Evolutionary conservation across 768 basidiomycete species (phyloP), one percentile per base, ranked within the genome.

Genomic region (Boletus patriciae): DNA sequence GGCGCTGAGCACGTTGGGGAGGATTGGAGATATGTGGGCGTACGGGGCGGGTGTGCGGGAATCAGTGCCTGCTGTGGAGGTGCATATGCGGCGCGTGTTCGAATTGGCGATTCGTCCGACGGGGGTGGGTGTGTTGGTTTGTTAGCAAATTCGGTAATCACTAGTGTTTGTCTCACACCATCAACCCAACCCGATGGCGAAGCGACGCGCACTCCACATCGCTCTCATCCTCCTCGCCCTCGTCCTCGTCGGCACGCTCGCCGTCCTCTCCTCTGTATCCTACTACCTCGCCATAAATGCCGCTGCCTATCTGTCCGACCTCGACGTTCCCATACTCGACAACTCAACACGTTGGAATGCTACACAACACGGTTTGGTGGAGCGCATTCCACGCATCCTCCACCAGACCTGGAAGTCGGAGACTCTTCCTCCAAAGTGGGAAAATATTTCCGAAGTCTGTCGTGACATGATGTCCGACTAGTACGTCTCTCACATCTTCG

Each of bases 361-460:
- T 25, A 70, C 86, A 5, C 77, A 82, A 25, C 81, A 85, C 62
- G 80, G 78, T 55, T 77, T 79, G 59, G 76, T 83, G 38, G 90
- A 97, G 67, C 84, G 81, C 62, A 86, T 98, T 37, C 97, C 95
- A 4, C 83, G 92, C 49, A 91, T 99, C 55, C 83, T 99, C 46
- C 97, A 99, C 73, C 96, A 98, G 82, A 98, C 97, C 23, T 99
- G 97, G 97, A 97, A 95, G 79, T 86, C 89, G 11, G 88, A 95
- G 52, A 83, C 82, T 0, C 78, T 99, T 23, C 97, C 97, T 3
- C 73, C 78, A 43, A 81, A 83, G 58, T 99, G 95, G 95, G 81
- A 82, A 58, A 77, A 75, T 40, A 80, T 94, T 44, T 94, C 94
- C 27, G 81, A 92, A 70, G 85, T 79, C 29, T 98, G 97, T 76